These are phyloP conservation scores for Tylopilus plumbeoviolaceoides DNA, from an alignment of 768 basidiomycete genomes.

Conservation along the genomic window DNA sequence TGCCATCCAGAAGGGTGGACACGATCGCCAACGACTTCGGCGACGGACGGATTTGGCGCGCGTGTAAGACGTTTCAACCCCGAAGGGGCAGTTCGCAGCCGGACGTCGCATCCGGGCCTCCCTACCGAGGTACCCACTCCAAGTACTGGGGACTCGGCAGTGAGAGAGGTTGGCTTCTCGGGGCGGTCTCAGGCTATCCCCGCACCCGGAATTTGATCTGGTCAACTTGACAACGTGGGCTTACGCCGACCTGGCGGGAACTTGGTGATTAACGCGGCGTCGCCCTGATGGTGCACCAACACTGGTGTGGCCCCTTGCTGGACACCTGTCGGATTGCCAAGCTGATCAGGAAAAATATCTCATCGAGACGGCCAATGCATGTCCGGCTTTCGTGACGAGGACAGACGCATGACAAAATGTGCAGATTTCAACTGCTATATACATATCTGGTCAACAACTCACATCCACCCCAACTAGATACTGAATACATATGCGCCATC, in stretches of 20 bases:
- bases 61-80: too few species aligned
- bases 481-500: conserved; percentile 13
- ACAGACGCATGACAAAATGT: neutral
- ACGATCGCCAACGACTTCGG: neutral
- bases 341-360: neutral
- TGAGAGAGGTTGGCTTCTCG: neutral
- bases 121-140: too few species aligned
- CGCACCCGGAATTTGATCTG: neutral
- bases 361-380: neutral
- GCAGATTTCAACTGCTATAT: neutral
- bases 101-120: too few species aligned
- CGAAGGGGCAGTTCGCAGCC: too few species aligned
- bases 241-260: neutral
- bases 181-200: neutral
- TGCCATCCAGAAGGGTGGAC: too few species aligned
- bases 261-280: neutral
- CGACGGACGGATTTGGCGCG: neutral
- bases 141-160: neutral
- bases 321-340: neutral
- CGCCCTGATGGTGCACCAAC: neutral
- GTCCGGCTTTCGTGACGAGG: neutral
- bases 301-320: neutral
- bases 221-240: neutral
- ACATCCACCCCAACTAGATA: conserved; percentile 9
- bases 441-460: neutral